Base-by-base conservation (phyloP, 2,329 filamentous ascomycete genomes). In the Trichophaea hybrida region DNA sequence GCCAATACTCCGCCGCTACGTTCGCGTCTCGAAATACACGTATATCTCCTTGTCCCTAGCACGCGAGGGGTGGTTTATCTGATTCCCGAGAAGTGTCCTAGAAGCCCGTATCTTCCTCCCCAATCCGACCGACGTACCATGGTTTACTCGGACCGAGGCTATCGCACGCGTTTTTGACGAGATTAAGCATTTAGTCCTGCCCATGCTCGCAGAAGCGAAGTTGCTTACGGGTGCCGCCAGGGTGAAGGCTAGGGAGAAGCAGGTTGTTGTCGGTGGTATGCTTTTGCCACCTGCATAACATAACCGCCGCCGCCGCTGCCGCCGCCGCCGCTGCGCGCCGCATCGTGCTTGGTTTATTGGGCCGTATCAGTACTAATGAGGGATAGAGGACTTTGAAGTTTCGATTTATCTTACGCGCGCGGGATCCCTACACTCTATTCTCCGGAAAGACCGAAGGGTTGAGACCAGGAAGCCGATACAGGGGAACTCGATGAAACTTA, bases 81-180 rank as follows among this genome's bases (percentile, higher is more conserved):
- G 15, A 61, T 59, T 13, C 91, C 86, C 58, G 38, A 53, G 12
- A 72, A 95, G 91, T 4, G 89, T 96, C 35, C 79, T 98, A n/a
- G 93, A 98, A 77, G 89, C 88, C 65, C 89, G 90, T 65, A 93
- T 98, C 67, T 97, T 97, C 73, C 82, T 96, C 51, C 91, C 97
- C 65, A 90, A 91, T 68, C 93, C 93, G 0, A 81, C 85, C 10
- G 81, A 95, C 62, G 81, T 88, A 65, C 83, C 84, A 69, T 96
- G 94, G 83, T 80, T 98, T 15, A 78, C 85, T 38, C 81, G 83
- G 65, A 77, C 89, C 67, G 82, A 86, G 2, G 80, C 91, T 13
- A 79, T 98, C 12, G 83, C 85, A 43, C 85, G 84, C 65, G 83
- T 97, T 67, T 89, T 98, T 61, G 81, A 88, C 70, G 85, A 84